Conservation (phyloP, 2,329 filamentous ascomycete species). For the Pseudocercospora eumusae region DNA sequence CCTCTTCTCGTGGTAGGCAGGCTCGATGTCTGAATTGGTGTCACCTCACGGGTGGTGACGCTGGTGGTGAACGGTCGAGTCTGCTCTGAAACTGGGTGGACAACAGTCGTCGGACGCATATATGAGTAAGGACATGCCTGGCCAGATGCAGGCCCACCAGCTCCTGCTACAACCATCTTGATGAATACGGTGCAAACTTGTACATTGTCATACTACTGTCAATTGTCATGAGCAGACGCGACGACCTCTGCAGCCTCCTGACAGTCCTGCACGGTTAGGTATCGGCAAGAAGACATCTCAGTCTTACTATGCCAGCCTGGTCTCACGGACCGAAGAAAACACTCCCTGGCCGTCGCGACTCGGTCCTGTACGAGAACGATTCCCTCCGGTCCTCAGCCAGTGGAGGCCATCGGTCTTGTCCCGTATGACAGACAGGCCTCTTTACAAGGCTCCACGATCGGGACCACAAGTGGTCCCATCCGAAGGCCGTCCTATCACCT, state of each 20-base stretch:
- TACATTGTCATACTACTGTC: background rate
- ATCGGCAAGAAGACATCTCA: constrained; percentile 2
- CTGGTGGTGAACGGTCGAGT: background rate
- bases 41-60: background rate
- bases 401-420: background rate
- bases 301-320: constrained; percentile 2
- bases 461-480: constrained; percentile 24
- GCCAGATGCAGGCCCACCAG: background rate
- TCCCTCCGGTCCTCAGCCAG: background rate
- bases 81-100: background rate
- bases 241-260: background rate
- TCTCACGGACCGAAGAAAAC: background rate
- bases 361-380: background rate
- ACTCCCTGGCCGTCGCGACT: background rate
- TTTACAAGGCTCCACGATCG: constrained; percentile 6
- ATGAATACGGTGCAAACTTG: background rate
- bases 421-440: background rate
- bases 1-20: constrained; percentile 3
- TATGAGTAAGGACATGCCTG: constrained; percentile 12
- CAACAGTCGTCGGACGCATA: background rate
- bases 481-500: constrained; percentile 23
- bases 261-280: background rate
- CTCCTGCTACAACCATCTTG: background rate
- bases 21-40: background rate
- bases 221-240: background rate